Percentiles rank a stretch among this genome's conserved stretches.
phyloP scores from a whole-genome alignment of 495 filamentous ascomycete species.

The Lophiostoma macrostomum region DNA sequence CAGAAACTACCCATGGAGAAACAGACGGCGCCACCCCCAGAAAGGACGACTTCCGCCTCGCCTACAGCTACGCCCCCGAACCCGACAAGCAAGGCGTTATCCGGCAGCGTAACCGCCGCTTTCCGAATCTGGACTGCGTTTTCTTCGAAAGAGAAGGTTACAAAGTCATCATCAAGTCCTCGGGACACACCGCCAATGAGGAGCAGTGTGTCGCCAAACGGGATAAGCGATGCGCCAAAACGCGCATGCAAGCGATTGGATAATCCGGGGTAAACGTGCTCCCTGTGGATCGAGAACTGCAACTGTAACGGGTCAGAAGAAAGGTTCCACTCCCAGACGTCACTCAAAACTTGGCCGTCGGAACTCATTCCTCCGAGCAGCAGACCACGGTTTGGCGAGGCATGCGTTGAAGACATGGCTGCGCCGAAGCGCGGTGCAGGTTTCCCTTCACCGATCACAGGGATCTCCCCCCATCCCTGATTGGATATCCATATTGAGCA shows the following conservation, averaged over 20 bases:
- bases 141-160: too few relatives aligned
- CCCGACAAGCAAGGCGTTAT: conserved; percentile 54
- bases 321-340: conserved; percentile 56
- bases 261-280: conserved; percentile 13
- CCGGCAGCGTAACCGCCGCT: not conserved
- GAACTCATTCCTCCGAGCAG: conserved; percentile 64
- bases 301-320: conserved; percentile 34
- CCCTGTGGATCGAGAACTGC: conserved; percentile 18
- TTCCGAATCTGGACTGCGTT: not conserved
- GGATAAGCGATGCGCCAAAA: conserved; percentile 22
- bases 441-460: conserved; percentile 38
- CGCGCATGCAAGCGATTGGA: conserved; percentile 41
- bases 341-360: conserved; percentile 57
- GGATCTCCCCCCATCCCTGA: conserved; percentile 51
- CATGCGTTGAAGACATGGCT: conserved; percentile 42
- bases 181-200: conserved; percentile 23
- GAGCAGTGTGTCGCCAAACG: conserved; percentile 15
- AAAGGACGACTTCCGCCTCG: conserved; percentile 52
- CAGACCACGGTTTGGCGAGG: conserved; percentile 49
- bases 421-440: conserved; percentile 63
- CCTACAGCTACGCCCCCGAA: conserved; percentile 47
- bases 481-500: conserved; percentile 63
- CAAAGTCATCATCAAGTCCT: conserved; percentile 17
- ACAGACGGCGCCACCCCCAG: conserved; percentile 82
- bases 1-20: conserved; percentile 83